Base-by-base conservation (phyloP, 139 green algal genomes). In the Pseudopediastrum boryanum region DNA sequence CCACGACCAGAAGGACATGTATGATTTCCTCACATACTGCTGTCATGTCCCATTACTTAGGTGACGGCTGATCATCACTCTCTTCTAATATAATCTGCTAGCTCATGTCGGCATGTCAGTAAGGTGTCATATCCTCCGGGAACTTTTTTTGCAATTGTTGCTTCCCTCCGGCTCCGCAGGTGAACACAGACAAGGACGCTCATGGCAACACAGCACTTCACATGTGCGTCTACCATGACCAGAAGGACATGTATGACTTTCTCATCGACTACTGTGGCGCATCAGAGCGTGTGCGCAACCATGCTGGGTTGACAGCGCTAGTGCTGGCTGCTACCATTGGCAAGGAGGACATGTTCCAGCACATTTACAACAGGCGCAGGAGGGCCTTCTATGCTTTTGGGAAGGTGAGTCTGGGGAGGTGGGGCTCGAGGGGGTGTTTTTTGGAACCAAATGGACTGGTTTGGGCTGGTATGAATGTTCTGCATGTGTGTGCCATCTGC, bases 221-320 rank as follows among this genome's bases (percentile, higher is more conserved):
- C 73, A 78, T 85, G 80, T 75, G 41, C 41, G 56, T 85, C 23
- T 41, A 66, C 29, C 80, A 82, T 51, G 71, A 43, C 68, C 68
- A 78, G 64, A 51, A 66, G 0, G 85, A 92, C 71, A 92, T 90
- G 87, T 92, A 85, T 50, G 87, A 92, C 71, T 84, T 88, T 63
- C 71, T 90, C 35, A 62, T 90, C 0, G 85, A 88, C 62, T 88
- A 83, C 75, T 88, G 85, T 64, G 85, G 73, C 1, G 83, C 77
- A 42, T 51, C 39, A 25, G 59, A 72, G 19, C 31, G 51, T 9
- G 69, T 76, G 23, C 6, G 19, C 41, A 75, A 61, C 46, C 19
- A 83, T 82, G 46, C 48, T 5, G 76, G 79, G 36, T 64, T 83
- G 46, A 89, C 84, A 23, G 83, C 84, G 6, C 69, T 91, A 56